Conservation (phyloP, 768 basidiomycete species). For the Hygrophorus russula region DNA sequence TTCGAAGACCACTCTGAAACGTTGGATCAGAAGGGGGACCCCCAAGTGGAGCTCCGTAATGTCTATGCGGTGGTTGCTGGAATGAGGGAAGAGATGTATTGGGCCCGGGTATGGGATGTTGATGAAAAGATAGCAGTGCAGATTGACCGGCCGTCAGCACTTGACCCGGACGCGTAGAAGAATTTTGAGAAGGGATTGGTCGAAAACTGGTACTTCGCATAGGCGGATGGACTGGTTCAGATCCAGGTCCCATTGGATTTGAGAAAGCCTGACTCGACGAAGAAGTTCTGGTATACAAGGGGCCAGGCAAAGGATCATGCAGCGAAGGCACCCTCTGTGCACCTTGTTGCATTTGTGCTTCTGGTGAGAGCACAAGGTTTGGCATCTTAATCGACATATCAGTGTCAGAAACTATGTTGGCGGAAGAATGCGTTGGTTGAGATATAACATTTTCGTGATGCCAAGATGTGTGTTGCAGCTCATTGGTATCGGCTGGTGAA, state of each 20-base stretch:
- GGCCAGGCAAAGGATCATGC: conserved; percentile 11
- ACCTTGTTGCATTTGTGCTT: conserved; percentile 19
- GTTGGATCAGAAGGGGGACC: conserved; percentile 40
- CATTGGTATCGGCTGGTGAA: no score
- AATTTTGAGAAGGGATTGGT: conserved; percentile 7
- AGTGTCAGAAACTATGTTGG: no score
- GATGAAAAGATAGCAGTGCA: conserved; percentile 11
- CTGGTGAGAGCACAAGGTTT: conserved; percentile 14
- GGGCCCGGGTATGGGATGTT: conserved; percentile 8
- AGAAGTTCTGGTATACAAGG: conserved; percentile 12
- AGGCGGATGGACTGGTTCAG: conserved; percentile 26
- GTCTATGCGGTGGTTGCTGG: conserved; percentile 13
- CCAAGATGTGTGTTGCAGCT: no score
- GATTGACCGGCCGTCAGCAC: conserved; percentile 7
- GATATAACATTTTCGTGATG: no score
- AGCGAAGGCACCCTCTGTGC: conserved; percentile 15
- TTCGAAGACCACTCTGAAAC: conserved; percentile 25
- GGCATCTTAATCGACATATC: conserved; percentile 11
- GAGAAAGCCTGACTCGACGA: conserved; percentile 22
- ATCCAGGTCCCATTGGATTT: conserved; percentile 20
- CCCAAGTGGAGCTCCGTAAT: conserved; percentile 17
- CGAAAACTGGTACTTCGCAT: conserved; percentile 23
- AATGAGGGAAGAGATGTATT: conserved; percentile 10
- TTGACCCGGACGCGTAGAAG: conserved; percentile 12
- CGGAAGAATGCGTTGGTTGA: no score